Base-by-base conservation (phyloP, 208 protist genomes). In the Herpetomonas tarakana region DNA sequence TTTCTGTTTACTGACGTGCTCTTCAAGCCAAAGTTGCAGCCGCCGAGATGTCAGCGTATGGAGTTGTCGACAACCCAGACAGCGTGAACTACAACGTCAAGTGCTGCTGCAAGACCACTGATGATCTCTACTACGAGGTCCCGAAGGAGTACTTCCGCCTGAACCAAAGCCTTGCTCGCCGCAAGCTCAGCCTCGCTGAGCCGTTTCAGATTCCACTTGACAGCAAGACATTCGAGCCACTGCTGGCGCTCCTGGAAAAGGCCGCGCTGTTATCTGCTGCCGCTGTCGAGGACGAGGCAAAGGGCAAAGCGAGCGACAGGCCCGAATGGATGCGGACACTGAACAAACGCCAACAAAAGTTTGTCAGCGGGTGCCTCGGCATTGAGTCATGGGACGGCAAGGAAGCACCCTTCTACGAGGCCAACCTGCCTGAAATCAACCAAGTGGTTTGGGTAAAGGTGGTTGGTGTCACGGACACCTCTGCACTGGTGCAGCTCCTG, bases 391-490 rank as follows among this genome's bases (percentile, higher is more conserved):
- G 87, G 83, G 87, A 89, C 31, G 87, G 87, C 4, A 80, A 79
- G 52, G 76, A 87, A 30, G 73, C 85, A 44, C 71, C 66, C 6
- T 87, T 93, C 56, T 93, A 93, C 52, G 78, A 80, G 29, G 74
- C 86, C 38, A 77, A 71, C 35, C 67, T 89, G 49, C 98, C 98
- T 28, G 97, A 99, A 54, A 76, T 98, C 7, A 95, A 98, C 53
- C 91, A 99, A 45, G 78, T 98, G 18, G 98, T 99, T 1, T 98
- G 98, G 93, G 98, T 99, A 16, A 96, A 91, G 49, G 96, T 99
- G 12, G 85, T 81, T 18, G 72, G 79, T 28, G 97, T 99, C 26
- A 88, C 81, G 28, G 95, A 97, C 53, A 97, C 93, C 9, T 97
- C 93, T 35, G 92, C 93, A 19, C 86, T 97, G 39, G 97, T 98